phyloP scores from a whole-genome alignment of 2,329 filamentous ascomycete species.

The Grosmannia huntii region DNA sequence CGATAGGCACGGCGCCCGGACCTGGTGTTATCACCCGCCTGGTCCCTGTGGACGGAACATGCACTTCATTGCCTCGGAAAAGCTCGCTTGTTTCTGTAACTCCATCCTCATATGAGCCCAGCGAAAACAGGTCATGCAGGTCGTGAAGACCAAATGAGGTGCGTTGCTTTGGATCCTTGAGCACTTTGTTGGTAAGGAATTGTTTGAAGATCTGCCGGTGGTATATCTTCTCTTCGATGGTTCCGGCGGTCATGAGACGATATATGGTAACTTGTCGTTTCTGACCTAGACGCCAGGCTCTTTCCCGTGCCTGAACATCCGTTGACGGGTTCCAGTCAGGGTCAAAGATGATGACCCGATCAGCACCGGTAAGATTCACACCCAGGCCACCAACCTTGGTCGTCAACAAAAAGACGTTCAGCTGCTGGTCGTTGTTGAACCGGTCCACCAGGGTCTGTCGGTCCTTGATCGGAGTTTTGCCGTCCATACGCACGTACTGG shows the following conservation, averaged over 20 bases:
- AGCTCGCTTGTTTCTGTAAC: constrained; percentile 74
- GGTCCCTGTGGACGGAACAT: constrained; percentile 26
- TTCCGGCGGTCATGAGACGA: constrained; percentile 93
- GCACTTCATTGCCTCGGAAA: constrained; percentile 78
- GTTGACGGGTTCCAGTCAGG: constrained; percentile 98
- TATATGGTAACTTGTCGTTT: constrained; percentile 94
- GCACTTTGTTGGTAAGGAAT: constrained; percentile 89
- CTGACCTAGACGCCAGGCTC: constrained; percentile 91
- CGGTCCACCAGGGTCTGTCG: constrained; percentile 84
- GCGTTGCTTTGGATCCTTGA: constrained; percentile 86
- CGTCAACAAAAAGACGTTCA: constrained; percentile 85
- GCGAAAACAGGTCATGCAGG: constrained; percentile 80
- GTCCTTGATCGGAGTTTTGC: constrained; percentile 73
- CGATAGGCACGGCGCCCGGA: constrained; percentile 11
- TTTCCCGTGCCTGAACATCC: constrained; percentile 85
- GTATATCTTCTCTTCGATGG: constrained; percentile 98
- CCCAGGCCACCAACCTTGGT: constrained; percentile 92
- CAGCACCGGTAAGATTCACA: constrained; percentile 86
- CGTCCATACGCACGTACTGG: constrained; percentile 83
- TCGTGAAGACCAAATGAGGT: constrained; percentile 85
- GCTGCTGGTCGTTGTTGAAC: constrained; percentile 69
- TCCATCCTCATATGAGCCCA: constrained; percentile 53
- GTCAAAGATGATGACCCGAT: constrained; percentile 95
- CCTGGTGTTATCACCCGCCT: constrained; percentile 18
- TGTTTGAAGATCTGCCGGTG: constrained; percentile 98